A percentile compares a stretch with the other conserved stretches of the same genome.
Conservation (phyloP, 495 filamentous ascomycete genomes). For the Penicillium pulvis region DNA sequence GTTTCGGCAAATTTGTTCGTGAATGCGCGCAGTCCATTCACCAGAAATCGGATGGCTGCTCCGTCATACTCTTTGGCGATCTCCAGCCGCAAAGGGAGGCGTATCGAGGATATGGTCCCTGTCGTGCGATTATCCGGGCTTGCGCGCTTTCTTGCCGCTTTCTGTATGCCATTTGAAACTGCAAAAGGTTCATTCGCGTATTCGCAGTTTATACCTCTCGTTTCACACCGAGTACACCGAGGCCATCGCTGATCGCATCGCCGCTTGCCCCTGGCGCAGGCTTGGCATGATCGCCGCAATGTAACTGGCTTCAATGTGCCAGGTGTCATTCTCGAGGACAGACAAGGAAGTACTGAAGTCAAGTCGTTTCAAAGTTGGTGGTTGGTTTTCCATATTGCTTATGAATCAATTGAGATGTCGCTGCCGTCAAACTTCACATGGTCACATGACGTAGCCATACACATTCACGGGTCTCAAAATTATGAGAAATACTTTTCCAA, state of each 20-base stretch:
- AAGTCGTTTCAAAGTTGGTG: too few species aligned
- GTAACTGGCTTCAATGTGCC: conserved; percentile 8
- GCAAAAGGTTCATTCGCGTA: conserved; percentile 37
- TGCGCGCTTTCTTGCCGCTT: neutral
- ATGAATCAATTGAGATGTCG: too few species aligned
- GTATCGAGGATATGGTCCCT: conserved; percentile 7
- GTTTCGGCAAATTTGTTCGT: conserved; percentile 23
- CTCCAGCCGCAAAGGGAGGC: conserved; percentile 20
- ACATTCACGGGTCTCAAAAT: too few species aligned
- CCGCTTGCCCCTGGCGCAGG: conserved; percentile 46
- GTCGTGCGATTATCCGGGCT: neutral
- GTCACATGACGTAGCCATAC: too few species aligned
- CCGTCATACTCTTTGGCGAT: conserved; percentile 31
- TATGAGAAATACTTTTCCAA: too few species aligned
- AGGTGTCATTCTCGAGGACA: conserved; percentile 7
- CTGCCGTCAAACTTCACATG: too few species aligned
- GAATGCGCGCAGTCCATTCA: conserved; percentile 21
- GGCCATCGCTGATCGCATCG: conserved; percentile 47
- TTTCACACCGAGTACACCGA: conserved; percentile 39
- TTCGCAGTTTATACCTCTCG: conserved; percentile 35
- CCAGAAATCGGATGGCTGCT: conserved; percentile 24
- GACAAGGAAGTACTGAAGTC: neutral
- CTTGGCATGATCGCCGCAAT: conserved; percentile 42
- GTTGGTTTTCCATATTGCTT: too few species aligned
- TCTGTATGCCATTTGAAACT: conserved; percentile 5